phyloP scores from a whole-genome alignment of 1,139 yeast genomes.

The Citeromyces hawaiiensis region DNA sequence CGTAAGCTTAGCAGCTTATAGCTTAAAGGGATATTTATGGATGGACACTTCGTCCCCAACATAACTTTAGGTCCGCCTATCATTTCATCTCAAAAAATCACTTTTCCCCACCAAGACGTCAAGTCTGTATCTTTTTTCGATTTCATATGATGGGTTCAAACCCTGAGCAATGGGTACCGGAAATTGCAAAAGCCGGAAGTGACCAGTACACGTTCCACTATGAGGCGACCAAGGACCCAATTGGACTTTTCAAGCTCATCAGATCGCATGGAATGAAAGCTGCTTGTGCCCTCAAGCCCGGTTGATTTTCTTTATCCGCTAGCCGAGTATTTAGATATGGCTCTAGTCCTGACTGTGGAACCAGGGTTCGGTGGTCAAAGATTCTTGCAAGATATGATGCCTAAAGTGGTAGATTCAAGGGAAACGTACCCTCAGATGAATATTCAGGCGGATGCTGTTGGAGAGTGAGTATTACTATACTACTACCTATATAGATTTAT shows the following conservation, averaged over 20 bases:
- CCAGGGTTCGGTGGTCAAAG: conserved; percentile 99
- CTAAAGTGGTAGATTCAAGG: conserved; percentile 74
- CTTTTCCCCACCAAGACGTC: conserved; percentile 49
- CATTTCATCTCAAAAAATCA: conserved; percentile 64
- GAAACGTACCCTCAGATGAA: conserved; percentile 61
- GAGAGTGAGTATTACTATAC: no score
- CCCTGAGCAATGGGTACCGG: conserved; percentile 93
- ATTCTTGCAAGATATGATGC: conserved; percentile 94
- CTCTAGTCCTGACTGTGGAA: conserved; percentile 93
- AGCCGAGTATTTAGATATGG: conserved; percentile 79
- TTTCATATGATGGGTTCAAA: conserved; percentile 96
- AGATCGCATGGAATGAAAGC: conserved; percentile 79
- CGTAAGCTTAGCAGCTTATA: no score
- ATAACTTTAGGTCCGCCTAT: conserved; percentile 60
- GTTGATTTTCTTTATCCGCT: conserved; percentile 72
- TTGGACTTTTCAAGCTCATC: conserved; percentile 61
- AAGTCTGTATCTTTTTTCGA: conserved; percentile 63
- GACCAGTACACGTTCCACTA: conserved; percentile 94
- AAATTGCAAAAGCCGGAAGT: conserved; percentile 89
- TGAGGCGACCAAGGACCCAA: conserved; percentile 80
- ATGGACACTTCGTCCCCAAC: conserved; percentile 13
- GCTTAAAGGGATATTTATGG: no score
- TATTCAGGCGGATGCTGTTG: conserved; percentile 97
- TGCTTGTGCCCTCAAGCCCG: conserved; percentile 93
- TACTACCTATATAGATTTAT: no score